Base-by-base conservation (phyloP, 2,329 filamentous ascomycete genomes). In the Pseudomassariella vexata region DNA sequence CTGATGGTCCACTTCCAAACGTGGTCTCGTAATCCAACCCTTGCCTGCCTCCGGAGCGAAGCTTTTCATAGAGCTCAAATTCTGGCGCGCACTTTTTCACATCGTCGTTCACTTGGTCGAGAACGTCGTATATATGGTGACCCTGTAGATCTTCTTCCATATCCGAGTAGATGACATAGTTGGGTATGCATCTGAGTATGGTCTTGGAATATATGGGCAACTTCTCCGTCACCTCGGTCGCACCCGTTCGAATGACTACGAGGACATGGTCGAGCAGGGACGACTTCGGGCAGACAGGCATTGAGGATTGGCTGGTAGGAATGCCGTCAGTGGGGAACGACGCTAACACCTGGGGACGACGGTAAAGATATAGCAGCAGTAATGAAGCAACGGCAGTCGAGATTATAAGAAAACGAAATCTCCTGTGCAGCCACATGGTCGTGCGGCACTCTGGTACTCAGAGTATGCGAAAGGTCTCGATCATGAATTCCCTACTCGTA, bases 141-240 rank as follows among this genome's bases (percentile, higher is more conserved):
- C 71, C 70, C 9, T 63, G 56, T 28, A 77, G 65, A 7, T 62
- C 51, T 48, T 73, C 65, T 17, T 66, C 63, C 33, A 69, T 70
- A 49, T 79, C 75, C 38, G 73, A 78, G 53, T 74, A 76, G 45
- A 79, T 67, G 30, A 68, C 62, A 32, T 66, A 70, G 48, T 75
- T 56, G 19, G 69, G 66, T 24, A 73, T 62, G 54, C 74, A 79
- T 39, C 61, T 59, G 12, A 78, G 58, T 0, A 71, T 72, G 2
- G 70, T 73, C 30, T 60, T 49, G 36, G 76, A 63, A 42, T 77
- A 73, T 3, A 64, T 52, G 2, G 72, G 70, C 3, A 79, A 60
- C 46, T 76, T 75, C 18, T 68, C 62, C 32, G 59, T 52, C 10
- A 71, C 62, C 44, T 79, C 73, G 6, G 70, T 73, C 11, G 73